phyloP scores from a whole-genome alignment of 768 basidiomycete species.

The Lenzites betulinus region DNA sequence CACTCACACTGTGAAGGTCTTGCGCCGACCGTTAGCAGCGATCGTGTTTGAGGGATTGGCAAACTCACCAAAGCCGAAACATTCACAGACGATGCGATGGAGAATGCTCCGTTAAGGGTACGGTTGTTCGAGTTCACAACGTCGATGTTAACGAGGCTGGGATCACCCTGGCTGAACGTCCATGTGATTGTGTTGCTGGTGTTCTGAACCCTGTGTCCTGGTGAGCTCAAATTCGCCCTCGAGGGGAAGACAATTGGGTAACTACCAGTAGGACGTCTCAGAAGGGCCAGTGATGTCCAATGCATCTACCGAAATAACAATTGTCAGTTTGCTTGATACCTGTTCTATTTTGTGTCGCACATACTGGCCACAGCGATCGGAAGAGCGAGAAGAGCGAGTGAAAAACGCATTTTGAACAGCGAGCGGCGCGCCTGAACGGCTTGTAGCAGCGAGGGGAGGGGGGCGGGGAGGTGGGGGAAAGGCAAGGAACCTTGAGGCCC shows the following conservation, averaged over 20 bases:
- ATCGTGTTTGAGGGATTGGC: background rate
- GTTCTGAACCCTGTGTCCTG: conserved; percentile 36
- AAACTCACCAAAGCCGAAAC: conserved; percentile 29
- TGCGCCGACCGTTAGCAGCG: background rate
- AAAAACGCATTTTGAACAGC: conserved; percentile 32
- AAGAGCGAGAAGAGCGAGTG: conserved; percentile 29
- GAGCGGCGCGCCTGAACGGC: conserved; percentile 13
- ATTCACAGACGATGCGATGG: conserved; percentile 36
- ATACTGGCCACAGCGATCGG: conserved; percentile 28
- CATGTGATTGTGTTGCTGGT: conserved; percentile 39
- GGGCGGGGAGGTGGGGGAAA: conserved; percentile 9
- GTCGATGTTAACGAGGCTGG: conserved; percentile 35
- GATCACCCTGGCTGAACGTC: conserved; percentile 35
- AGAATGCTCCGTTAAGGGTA: conserved; percentile 40
- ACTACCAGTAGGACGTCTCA: conserved; percentile 35
- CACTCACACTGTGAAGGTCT: conserved; percentile 24
- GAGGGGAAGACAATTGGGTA: background rate
- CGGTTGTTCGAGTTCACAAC: conserved; percentile 35
- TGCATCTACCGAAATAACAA: conserved; percentile 27
- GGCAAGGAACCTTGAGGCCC: conserved; percentile 20
- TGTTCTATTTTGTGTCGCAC: conserved; percentile 9
- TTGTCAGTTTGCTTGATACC: background rate
- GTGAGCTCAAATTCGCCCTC: background rate
- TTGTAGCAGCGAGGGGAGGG: conserved; percentile 21
- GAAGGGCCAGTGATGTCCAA: conserved; percentile 36